These are phyloP conservation scores for Cercospora sp. DNA, from an alignment of 2,329 filamentous ascomycete species.

Conservation along the genomic window DNA sequence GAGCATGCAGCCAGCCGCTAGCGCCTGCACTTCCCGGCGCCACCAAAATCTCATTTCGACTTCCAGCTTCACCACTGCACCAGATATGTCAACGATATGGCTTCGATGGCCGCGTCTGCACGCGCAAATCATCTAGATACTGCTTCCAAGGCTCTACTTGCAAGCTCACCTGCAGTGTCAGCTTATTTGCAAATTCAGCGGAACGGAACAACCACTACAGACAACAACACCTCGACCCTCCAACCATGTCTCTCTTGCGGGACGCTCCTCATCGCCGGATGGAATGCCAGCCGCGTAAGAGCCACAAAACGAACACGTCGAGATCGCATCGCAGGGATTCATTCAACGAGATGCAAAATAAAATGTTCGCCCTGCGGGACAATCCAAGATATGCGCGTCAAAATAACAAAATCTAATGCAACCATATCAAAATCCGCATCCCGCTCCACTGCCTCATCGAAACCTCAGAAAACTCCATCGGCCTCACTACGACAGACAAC, in stretches of 20 bases:
- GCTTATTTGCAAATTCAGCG: constrained; percentile 20
- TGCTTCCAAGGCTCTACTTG: constrained; percentile 12
- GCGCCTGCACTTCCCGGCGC: background rate
- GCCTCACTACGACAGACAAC: too few species aligned
- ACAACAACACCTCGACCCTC: constrained; percentile 51
- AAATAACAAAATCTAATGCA: background rate
- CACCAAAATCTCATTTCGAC: background rate
- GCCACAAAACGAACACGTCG: constrained; percentile 7
- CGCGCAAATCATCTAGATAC: constrained; percentile 9
- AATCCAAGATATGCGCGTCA: background rate
- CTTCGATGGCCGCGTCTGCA: background rate
- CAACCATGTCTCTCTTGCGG: constrained; percentile 63
- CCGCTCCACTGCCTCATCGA: too few species aligned
- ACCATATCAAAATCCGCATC: background rate
- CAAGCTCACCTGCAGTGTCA: constrained; percentile 21
- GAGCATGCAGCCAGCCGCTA: constrained; percentile 16
- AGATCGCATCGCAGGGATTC: background rate
- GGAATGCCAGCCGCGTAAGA: constrained; percentile 15
- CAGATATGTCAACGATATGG: constrained; percentile 1
- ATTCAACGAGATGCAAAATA: background rate
- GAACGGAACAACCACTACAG: constrained; percentile 38
- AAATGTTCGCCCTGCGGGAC: constrained; percentile 5
- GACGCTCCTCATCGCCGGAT: constrained; percentile 59
- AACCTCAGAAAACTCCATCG: too few species aligned
- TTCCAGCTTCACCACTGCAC: background rate